Percentiles rank a stretch among this genome's conserved stretches.
These are phyloP conservation scores for Aspergillus indologenus DNA, from an alignment of 495 filamentous ascomycete genomes.

Conservation along the genomic window DNA sequence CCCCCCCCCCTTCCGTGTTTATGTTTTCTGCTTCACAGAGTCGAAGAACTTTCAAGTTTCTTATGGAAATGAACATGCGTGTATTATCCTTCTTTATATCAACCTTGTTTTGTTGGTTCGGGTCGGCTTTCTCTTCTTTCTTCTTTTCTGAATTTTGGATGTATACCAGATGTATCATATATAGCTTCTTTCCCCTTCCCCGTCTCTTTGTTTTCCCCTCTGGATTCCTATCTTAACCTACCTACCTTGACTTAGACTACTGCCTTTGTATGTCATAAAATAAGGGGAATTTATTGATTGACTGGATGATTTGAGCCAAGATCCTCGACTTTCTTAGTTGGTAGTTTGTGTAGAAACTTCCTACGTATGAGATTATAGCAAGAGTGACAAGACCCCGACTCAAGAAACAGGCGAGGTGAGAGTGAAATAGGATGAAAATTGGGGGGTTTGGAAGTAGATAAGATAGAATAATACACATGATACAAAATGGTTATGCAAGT, in stretches of 20 bases:
- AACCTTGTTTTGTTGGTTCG: too few relatives aligned
- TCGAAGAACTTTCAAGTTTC: neutral
- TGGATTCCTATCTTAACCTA: too few relatives aligned
- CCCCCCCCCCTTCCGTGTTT: constrained; percentile 1
- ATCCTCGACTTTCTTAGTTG: too few relatives aligned
- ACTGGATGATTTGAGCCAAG: too few relatives aligned
- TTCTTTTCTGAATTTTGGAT: constrained; percentile 2
- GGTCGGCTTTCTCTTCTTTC: constrained; percentile 2
- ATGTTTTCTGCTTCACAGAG: too few relatives aligned
- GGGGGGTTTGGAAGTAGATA: too few relatives aligned
- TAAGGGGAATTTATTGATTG: neutral
- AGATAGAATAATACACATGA: constrained; percentile 4
- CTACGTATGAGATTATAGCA: too few relatives aligned
- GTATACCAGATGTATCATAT: neutral
- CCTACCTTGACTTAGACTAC: neutral
- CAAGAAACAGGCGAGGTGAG: too few relatives aligned
- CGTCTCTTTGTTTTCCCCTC: neutral
- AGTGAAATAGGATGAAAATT: neutral
- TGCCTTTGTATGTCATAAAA: neutral
- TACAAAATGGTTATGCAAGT: neutral
- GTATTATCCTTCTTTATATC: too few relatives aligned
- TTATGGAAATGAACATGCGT: neutral
- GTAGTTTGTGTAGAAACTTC: too few relatives aligned
- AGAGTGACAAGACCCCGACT: too few relatives aligned
- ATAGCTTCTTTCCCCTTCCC: neutral